These are phyloP conservation scores for Corchorus capsularis DNA, from an alignment of 345 rosid genomes.

Conservation along the genomic window DNA sequence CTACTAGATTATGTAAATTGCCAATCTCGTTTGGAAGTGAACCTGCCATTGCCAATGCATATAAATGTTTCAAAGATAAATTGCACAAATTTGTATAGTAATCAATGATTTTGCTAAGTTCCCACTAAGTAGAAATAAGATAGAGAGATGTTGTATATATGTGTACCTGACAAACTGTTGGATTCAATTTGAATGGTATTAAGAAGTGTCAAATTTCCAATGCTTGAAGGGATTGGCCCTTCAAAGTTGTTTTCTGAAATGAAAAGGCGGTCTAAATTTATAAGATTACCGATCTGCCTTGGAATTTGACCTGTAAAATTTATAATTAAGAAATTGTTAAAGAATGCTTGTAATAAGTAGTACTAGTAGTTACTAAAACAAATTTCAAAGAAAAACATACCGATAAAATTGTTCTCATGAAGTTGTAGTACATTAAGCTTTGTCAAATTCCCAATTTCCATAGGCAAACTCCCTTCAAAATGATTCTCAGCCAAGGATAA, in stretches of 20 bases:
- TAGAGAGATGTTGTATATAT: neutral
- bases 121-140: too few relatives aligned
- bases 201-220: neutral
- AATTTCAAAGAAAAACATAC: neutral
- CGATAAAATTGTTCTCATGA: neutral
- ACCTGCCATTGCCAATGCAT: neutral
- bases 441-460: neutral
- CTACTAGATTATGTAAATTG: neutral
- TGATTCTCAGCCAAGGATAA: neutral
- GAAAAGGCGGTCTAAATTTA: neutral
- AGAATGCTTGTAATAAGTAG: too few relatives aligned
- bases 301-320: neutral
- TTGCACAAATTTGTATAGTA: too few relatives aligned
- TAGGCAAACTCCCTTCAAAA: neutral
- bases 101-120: too few relatives aligned
- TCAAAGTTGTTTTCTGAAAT: neutral
- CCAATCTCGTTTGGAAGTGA: slow-evolving; percentile 20
- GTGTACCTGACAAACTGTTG: neutral
- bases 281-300: neutral
- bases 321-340: neutral
- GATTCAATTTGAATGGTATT: neutral
- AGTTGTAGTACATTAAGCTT: neutral
- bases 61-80: too few relatives aligned
- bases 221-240: neutral
- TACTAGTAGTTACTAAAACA: too few relatives aligned